Conservation (phyloP, 2,329 filamentous ascomycete species). For the Zalaria obscura region DNA sequence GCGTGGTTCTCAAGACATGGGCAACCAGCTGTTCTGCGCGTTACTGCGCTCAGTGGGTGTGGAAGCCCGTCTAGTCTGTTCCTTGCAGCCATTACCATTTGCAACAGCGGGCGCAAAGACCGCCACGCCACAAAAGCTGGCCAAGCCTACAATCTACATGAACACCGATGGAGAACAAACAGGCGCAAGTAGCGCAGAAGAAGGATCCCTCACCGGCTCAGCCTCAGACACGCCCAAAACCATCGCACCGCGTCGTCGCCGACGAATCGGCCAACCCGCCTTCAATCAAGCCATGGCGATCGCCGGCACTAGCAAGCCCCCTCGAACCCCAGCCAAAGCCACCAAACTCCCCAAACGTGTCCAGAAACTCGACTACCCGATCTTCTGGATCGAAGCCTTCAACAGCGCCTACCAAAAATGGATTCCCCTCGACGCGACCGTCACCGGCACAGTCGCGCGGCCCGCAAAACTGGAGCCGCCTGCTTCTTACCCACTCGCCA, state of each 20-base stretch:
- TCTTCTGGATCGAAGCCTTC: constrained; percentile 92
- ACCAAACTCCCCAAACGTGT: constrained; percentile 20
- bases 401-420: constrained; percentile 80
- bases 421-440: constrained; percentile 75
- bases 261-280: constrained; percentile 18
- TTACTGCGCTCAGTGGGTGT: constrained; percentile 72
- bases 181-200: constrained; percentile 9
- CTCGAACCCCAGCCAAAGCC: constrained; percentile 9
- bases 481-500: constrained; percentile 59
- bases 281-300: constrained; percentile 6
- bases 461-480: constrained; percentile 71
- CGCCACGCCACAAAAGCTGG: constrained; percentile 25
- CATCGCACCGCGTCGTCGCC: constrained; percentile 8
- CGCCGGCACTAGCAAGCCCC: constrained; percentile 2
- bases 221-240: constrained; percentile 4
- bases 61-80: constrained; percentile 73
- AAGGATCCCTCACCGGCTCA: constrained; percentile 3
- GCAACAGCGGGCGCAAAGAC: constrained; percentile 33
- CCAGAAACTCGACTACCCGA: constrained; percentile 60
- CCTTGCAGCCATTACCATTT: constrained; percentile 70
- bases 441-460: constrained; percentile 66
- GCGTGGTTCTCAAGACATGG: constrained; percentile 75
- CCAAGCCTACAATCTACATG: constrained; percentile 19
- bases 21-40: constrained; percentile 81
- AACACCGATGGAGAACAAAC: constrained; percentile 5